phyloP scores from a whole-genome alignment of 2,329 filamentous ascomycete genomes.

The Cytospora piceicola region DNA sequence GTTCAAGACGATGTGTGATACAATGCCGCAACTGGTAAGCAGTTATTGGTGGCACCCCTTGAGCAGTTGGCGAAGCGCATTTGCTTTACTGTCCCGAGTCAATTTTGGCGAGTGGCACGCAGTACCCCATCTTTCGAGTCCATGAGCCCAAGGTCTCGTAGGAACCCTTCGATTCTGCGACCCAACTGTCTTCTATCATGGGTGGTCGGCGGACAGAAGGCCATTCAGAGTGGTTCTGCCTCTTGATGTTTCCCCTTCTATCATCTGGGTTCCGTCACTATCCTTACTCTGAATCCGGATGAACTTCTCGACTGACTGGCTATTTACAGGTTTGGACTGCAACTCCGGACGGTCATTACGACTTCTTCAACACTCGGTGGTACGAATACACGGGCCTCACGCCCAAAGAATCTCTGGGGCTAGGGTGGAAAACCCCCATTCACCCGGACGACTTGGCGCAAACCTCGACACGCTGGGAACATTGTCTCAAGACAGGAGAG shows the following conservation, averaged over 20 bases:
- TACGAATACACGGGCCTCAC: slow-evolving; percentile 76
- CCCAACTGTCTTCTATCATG: slow-evolving; percentile 7
- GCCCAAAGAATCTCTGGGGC: slow-evolving; percentile 63
- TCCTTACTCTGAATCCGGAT: not conserved
- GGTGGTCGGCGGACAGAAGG: not conserved
- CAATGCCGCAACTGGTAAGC: slow-evolving; percentile 64
- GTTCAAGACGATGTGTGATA: slow-evolving; percentile 77
- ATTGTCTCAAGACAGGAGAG: slow-evolving; percentile 68
- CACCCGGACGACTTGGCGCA: slow-evolving; percentile 70
- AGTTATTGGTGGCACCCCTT: slow-evolving; percentile 7
- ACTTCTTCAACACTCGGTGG: slow-evolving; percentile 80
- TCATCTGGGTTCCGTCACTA: not conserved
- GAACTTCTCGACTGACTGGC: not conserved
- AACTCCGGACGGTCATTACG: slow-evolving; percentile 64
- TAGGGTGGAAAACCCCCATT: slow-evolving; percentile 66
- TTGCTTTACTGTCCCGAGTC: not conserved
- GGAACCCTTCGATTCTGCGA: slow-evolving; percentile 13
- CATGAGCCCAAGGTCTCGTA: slow-evolving; percentile 5
- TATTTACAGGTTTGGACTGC: slow-evolving; percentile 65
- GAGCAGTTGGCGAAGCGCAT: not conserved
- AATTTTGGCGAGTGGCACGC: not conserved
- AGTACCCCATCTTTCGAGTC: not conserved
- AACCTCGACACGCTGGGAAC: slow-evolving; percentile 61
- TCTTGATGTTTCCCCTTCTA: not conserved
- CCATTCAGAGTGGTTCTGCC: not conserved